These are phyloP conservation scores for Pythium apleroticum DNA, from an alignment of 352 stramenopile genomes.

Conservation along the genomic window DNA sequence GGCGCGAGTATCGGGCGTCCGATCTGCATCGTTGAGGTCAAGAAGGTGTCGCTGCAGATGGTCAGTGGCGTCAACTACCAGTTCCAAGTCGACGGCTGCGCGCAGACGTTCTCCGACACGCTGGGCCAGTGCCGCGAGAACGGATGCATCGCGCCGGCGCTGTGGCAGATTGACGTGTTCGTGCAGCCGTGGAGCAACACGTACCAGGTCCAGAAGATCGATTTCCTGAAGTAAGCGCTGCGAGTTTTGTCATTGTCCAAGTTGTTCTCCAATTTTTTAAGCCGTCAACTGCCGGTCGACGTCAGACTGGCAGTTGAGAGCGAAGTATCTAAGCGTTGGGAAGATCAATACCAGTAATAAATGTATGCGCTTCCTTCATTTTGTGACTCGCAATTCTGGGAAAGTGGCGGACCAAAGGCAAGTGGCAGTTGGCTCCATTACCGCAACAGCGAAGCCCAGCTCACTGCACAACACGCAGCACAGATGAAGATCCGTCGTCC, in stretches of 20 bases:
- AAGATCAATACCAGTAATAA: too few species aligned
- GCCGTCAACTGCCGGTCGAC: neutral
- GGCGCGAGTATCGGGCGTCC: neutral
- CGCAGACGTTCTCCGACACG: constrained; percentile 3
- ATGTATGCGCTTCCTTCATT: neutral
- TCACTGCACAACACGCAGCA: neutral
- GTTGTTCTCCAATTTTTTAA: neutral
- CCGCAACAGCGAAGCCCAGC: too few species aligned
- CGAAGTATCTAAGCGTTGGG: too few species aligned
- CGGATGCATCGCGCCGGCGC: neutral
- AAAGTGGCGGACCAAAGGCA: neutral
- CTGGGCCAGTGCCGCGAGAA: constrained; percentile 10
- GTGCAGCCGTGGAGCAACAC: constrained; percentile 24
- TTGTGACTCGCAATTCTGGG: neutral
- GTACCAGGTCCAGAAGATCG: constrained; percentile 18
- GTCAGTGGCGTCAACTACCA: constrained; percentile 28
- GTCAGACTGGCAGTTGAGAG: too few species aligned
- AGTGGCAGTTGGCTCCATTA: neutral
- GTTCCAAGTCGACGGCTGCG: constrained; percentile 24
- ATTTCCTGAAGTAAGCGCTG: neutral
- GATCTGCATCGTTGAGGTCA: constrained; percentile 21
- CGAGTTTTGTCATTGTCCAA: neutral
- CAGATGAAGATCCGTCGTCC: too few species aligned
- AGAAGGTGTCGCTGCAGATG: constrained; percentile 20
- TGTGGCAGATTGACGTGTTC: constrained; percentile 18